Conservation (phyloP, 345 rosid species). For the Hypericum perforatum region DNA sequence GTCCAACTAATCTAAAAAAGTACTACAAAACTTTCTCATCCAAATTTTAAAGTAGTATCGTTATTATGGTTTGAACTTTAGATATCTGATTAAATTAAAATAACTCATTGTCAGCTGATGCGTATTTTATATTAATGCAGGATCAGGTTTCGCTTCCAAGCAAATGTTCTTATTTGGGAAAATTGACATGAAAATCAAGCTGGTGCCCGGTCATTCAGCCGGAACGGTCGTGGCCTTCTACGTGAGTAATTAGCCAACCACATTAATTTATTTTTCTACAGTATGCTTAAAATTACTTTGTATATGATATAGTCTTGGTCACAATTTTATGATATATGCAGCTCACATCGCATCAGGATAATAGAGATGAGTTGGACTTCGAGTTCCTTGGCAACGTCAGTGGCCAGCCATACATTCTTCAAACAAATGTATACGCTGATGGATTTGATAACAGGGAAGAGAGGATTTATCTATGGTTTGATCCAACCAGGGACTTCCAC, state of each 20-base stretch:
- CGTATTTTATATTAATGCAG: conserved; percentile 10
- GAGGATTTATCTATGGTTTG: conserved; percentile 16
- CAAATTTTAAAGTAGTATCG: too few species aligned
- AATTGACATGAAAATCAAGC: conserved; percentile 69
- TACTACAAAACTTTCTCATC: too few species aligned
- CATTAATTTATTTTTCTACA: too few species aligned
- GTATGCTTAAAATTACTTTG: too few species aligned
- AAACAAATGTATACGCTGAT: conserved; percentile 56
- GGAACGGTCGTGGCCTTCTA: conserved; percentile 70
- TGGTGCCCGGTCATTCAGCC: conserved; percentile 76
- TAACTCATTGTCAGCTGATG: too few species aligned
- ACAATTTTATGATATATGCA: conserved; percentile 14
- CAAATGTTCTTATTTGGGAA: conserved; percentile 58
- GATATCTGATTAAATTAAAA: too few species aligned
- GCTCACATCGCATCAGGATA: conserved; percentile 23
- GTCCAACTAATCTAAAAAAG: too few species aligned
- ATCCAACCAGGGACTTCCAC: conserved; percentile 28
- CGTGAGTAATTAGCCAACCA: conserved; percentile 17
- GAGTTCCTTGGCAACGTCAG: conserved; percentile 22
- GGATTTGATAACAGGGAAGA: conserved; percentile 22
- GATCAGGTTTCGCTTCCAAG: conserved; percentile 52
- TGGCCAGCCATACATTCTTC: conserved; percentile 58
- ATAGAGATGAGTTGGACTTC: conserved; percentile 16
- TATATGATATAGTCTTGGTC: too few species aligned
- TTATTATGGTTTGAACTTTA: too few species aligned